Conservation (phyloP, 2,329 filamentous ascomycete genomes). For the Alternaria angustiovoidea region DNA sequence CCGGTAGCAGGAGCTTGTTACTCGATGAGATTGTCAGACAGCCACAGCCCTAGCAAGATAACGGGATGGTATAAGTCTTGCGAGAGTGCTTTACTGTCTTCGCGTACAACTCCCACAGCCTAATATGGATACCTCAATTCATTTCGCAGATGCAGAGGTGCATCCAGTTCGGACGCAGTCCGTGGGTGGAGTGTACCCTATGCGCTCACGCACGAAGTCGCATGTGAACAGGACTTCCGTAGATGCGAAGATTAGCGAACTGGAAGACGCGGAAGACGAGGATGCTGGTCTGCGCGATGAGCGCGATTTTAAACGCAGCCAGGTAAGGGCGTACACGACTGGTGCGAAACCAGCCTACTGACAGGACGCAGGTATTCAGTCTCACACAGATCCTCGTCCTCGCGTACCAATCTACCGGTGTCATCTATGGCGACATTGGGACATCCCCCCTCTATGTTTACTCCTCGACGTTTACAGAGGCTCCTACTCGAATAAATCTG, state of each 20-base stretch:
- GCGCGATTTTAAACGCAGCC: conserved; percentile 41
- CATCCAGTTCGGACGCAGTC: conserved; percentile 19
- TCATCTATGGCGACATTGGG: conserved; percentile 76
- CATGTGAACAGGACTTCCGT: conserved; percentile 54
- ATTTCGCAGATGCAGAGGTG: conserved; percentile 26
- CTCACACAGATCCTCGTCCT: conserved; percentile 37
- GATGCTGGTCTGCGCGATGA: conserved; percentile 45
- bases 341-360: conserved; percentile 10
- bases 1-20: conserved; percentile 26
- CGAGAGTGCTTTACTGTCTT: conserved; percentile 14
- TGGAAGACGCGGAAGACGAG: conserved; percentile 40
- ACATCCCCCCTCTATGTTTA: conserved; percentile 74
- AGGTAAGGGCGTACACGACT: conserved; percentile 26
- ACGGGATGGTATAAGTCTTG: conserved; percentile 21
- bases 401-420: conserved; percentile 70
- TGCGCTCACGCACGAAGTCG: conserved; percentile 31
- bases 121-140: conserved; percentile 36
- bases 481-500: conserved; percentile 63
- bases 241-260: conserved; percentile 67
- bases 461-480: conserved; percentile 69
- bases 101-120: background rate
- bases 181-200: conserved; percentile 37
- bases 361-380: conserved; percentile 37
- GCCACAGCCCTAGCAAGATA: conserved; percentile 18
- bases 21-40: conserved; percentile 29